Percentiles rank a stretch among this genome's conserved stretches.
phyloP scores from a whole-genome alignment of 768 basidiomycete genomes.

The Amanita pseudoporphyria region DNA sequence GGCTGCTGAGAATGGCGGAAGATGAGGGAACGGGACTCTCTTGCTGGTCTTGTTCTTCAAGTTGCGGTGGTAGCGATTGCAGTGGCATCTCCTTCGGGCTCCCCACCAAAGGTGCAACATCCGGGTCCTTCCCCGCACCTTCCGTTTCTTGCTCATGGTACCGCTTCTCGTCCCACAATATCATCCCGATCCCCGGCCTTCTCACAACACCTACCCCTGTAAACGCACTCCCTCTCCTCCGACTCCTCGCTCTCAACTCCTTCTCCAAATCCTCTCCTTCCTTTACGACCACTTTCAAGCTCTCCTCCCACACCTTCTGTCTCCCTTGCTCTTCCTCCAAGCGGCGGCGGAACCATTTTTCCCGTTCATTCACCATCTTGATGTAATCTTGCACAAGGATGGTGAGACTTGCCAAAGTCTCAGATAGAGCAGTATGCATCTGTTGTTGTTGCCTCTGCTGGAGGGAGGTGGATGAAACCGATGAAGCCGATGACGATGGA shows the following conservation, averaged over 20 bases:
- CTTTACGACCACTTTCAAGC: slow-evolving; percentile 72
- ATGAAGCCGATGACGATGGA: not conserved
- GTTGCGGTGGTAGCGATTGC: not conserved
- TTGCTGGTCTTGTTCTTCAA: not conserved
- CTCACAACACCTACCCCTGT: slow-evolving; percentile 21
- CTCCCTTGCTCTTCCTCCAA: slow-evolving; percentile 55
- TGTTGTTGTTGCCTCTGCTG: slow-evolving; percentile 9
- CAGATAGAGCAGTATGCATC: slow-evolving; percentile 44
- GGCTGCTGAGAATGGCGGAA: not conserved
- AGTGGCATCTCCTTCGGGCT: no score
- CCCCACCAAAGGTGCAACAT: no score
- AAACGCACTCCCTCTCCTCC: slow-evolving; percentile 50
- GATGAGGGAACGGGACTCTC: not conserved
- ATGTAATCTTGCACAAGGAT: slow-evolving; percentile 57
- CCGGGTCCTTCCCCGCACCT: not conserved
- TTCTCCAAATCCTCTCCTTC: slow-evolving; percentile 80
- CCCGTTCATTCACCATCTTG: slow-evolving; percentile 65
- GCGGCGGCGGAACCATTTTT: slow-evolving; percentile 65
- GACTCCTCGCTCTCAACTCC: slow-evolving; percentile 56
- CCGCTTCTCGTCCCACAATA: not conserved
- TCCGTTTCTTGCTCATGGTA: not conserved
- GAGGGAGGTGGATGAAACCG: not conserved
- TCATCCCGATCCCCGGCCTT: slow-evolving; percentile 8
- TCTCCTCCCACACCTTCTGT: slow-evolving; percentile 82
- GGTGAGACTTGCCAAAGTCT: slow-evolving; percentile 48